Evolutionary conservation across 2,329 filamentous ascomycete species (phyloP).

Genomic region (Zymoseptoria pseudotritici): DNA sequence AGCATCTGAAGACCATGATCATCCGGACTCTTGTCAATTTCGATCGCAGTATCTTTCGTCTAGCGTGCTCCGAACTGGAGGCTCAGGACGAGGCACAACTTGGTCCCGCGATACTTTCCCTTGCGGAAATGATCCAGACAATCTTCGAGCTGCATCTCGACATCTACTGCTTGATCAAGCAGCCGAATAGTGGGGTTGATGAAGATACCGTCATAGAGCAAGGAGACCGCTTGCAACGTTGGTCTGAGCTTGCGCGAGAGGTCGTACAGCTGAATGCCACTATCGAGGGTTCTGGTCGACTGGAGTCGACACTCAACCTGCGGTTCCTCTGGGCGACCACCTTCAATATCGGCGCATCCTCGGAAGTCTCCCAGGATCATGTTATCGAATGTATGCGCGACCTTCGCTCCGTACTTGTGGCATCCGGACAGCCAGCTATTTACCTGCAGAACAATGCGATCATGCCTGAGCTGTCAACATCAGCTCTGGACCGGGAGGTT

Average conservation of each 20-base stretch:
- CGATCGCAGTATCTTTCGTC: slow-evolving; percentile 46
- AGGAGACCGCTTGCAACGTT: slow-evolving; percentile 52
- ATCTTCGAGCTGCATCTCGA: slow-evolving; percentile 63
- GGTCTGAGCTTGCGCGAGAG: slow-evolving; percentile 52
- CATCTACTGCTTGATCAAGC: slow-evolving; percentile 56
- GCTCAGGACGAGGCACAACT: neutral
- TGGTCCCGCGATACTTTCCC: slow-evolving; percentile 25
- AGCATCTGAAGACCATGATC: slow-evolving; percentile 48
- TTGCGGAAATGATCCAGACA: slow-evolving; percentile 50
- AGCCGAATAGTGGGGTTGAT: slow-evolving; percentile 51
- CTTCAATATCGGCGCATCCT: slow-evolving; percentile 52
- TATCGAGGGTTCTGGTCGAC: slow-evolving; percentile 5
- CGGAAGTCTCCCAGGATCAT: slow-evolving; percentile 51
- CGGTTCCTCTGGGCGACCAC: slow-evolving; percentile 62
- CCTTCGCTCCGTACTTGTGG: slow-evolving; percentile 48
- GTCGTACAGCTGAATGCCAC: slow-evolving; percentile 39
- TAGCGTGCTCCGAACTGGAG: slow-evolving; percentile 8
- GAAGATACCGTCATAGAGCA: slow-evolving; percentile 45
- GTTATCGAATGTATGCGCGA: slow-evolving; percentile 57
- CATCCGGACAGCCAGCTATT: slow-evolving; percentile 45
- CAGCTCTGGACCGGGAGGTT: slow-evolving; percentile 82
- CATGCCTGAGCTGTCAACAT: slow-evolving; percentile 77
- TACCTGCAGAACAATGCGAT: slow-evolving; percentile 74
- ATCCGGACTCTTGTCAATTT: slow-evolving; percentile 46
- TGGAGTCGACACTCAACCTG: slow-evolving; percentile 41